Evolutionary conservation across 2,329 filamentous ascomycete genomes (phyloP), one percentile per base, ranked within the genome.

Genomic region (Nothophaeocryptopus gaeumannii): DNA sequence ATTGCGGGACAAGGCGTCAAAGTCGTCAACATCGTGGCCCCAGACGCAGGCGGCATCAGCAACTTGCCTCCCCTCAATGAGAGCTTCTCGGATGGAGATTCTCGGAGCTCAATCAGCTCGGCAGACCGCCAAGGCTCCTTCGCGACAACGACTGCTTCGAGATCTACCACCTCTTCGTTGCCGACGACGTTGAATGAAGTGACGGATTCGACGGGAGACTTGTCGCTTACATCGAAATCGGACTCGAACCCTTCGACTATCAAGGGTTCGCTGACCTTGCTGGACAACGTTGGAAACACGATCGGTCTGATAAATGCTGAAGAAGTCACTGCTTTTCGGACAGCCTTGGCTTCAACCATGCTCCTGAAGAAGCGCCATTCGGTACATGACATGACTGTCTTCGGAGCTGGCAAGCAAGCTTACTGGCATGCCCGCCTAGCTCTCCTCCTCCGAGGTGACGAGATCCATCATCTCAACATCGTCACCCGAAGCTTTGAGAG

Each of bases 361-460:
- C 75, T 85, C 13, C 81, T 81, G 63, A 74, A 73, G 59, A 75
- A 76, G 62, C 87, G 92, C 48, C 75, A 79, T 47, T 79, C 79
- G 26, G 85, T 95, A 36, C 84, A 85, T 64, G 88, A 84, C 11
- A 66, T 96, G 9, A 84, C 86, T 11, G 85, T 95, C 45, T 97
- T 96, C 67, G 92, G 92, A 16, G 85, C 86, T 31, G 92, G 92
- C 39, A 83, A 86, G 60, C 91, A 96, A 73, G 92, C 92, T 10
- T 95, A 92, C 73, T 97, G 91, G 91, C 92, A 96, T 67, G 82
- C 95, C 37, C 85, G 90, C 1, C 79, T 97, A 4, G 85, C 91
- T 0, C 78, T 97, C 9, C 78, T 92, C 56, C 77, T 93, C 42
- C 85, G 80, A 1, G 76, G 77, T 0, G 63, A 73, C 39, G 88